A percentile compares a stretch with the other conserved stretches of the same genome.
Evolutionary conservation across 208 protist species (phyloP).

Genomic region (Trypanosoma cruzi): DNA sequence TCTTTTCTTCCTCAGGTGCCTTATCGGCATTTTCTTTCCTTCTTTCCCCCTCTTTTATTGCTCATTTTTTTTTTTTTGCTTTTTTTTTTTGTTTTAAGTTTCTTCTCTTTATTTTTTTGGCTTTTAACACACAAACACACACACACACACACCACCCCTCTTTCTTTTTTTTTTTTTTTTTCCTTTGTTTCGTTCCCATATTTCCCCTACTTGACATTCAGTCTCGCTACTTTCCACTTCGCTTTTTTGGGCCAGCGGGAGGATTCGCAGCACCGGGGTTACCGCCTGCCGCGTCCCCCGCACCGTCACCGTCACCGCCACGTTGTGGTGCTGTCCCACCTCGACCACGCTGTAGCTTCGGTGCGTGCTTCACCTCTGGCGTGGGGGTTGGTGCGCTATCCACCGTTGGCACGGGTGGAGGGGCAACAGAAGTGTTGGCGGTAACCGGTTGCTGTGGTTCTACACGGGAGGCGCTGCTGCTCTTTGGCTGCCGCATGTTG

Average conservation of each 20-base stretch:
- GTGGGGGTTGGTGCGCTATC: conserved; percentile 32
- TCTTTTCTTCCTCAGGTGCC: neutral
- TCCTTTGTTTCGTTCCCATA: too few species aligned
- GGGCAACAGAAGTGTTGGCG: conserved; percentile 19
- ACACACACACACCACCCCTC: neutral
- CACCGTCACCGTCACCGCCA: neutral
- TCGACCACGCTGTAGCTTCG: conserved; percentile 54
- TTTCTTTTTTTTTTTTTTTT: neutral
- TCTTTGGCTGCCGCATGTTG: conserved; percentile 20
- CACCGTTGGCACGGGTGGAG: conserved; percentile 38
- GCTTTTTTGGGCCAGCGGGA: conserved; percentile 27
- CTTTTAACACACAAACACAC: too few species aligned
- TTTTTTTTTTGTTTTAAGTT: conserved; percentile 15
- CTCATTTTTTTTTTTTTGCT: conserved; percentile 10
- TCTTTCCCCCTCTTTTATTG: conserved; percentile 5
- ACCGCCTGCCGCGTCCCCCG: neutral
- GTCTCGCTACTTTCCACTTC: conserved; percentile 29
- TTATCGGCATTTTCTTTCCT: neutral
- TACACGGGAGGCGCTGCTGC: conserved; percentile 22
- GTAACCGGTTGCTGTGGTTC: conserved; percentile 35
- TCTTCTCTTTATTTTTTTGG: neutral
- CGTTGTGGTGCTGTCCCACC: conserved; percentile 33
- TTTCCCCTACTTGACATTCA: neutral
- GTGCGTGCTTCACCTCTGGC: conserved; percentile 32
- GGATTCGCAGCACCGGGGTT: neutral